Evolutionary conservation across 2,329 filamentous ascomycete species (phyloP), one percentile per base, ranked within the genome.

Genomic region (Beauveria caledonica): DNA sequence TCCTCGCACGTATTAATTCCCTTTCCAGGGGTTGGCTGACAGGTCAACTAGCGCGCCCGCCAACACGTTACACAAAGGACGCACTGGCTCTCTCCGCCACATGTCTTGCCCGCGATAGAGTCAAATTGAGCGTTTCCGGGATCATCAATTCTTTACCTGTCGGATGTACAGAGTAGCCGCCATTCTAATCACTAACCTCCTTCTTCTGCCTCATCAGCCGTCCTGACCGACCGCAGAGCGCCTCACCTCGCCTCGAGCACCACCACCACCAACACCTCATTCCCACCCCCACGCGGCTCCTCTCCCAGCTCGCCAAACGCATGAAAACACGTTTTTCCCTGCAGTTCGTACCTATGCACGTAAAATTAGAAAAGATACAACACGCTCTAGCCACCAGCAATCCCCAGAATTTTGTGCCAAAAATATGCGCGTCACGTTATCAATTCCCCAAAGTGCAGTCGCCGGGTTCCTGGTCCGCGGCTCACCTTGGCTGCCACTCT

Each of bases 401-500:
- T 45, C 53, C 53, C 53, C 53, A 56, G 44, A 45, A 57, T 57
- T 40, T 10, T 36, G 29, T 49, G 54, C 54, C 54, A 57, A 57
- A 49, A 49, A 57, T 57, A 57, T 19, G 29, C 44, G 17, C 44
- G 33, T 57, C 54, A 57, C 54, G 29, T 39, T 49, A 17, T 27
- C 54, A 33, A 36, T 45, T 21, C 17, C 42, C 42, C 27, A n/a
- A 44, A 44, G 33, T 36, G n/a, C 19, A 36, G 27, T 46, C 53
- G 15, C 50, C 29, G 40, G 27, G n/a, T 46, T 17, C 54, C 44
- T 40, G 40, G 52, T 10, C 52, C 33, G 54, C 19, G 21, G 27
- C 40, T 57, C 56, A 44, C 56, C 46, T 58, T 36, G 36, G n/a
- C 46, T 51, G 39, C 45, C 48, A 33, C 23, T 46, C 19, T 33